Base-by-base conservation (phyloP, 768 basidiomycete genomes). In the Mycena chlorophos region DNA sequence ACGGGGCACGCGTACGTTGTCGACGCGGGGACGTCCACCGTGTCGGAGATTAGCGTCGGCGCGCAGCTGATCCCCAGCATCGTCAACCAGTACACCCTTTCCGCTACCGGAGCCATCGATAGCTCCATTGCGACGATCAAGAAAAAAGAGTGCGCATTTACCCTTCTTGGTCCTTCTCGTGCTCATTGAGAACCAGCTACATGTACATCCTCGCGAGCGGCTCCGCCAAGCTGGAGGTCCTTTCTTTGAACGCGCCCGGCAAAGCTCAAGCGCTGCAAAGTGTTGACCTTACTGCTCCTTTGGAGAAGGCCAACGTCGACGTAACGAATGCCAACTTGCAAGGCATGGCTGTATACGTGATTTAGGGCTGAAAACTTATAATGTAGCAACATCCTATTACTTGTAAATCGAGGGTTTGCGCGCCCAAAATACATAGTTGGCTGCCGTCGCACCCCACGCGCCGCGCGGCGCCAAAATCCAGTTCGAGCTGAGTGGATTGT, bases 371-470 rank as follows among this genome's bases (percentile, higher is more conserved):
- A 14, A 20, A 42, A 20, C 8, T 17, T 8, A 34, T 34, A 8
- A 8, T 8, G 31, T 17, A 34, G 8, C 8, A 62, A 10, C 34
- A 19, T n/a, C 29, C 34, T 23, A 5, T 51, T 31, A 40, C 40
- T 23, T 38, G 20, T 28, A 38, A 31, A n/a, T n/a, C 34, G 27
- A 25, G 3, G 91, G 89, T 60, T 85, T 89, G 23, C 91, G 77
- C n/a, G 86, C 87, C 91, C 92, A 94, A 70, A 94, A 91, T 60
- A 94, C 58, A 69, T 94, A 94, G 65, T 90, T 94, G 66, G 85
- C 89, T 51, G 78, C 75, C 37, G 77, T 69, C 49, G 84, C 77
- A 22, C 80, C 81, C 73, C 73, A 73, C 6, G 80, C 79, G 17
- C 77, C 75, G 31, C 86, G 75, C 4, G 87, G 81, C 54, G 83